Evolutionary conservation across 176 grass and related monocot genomes (phyloP).

Genomic region (Carex scoparia): DNA sequence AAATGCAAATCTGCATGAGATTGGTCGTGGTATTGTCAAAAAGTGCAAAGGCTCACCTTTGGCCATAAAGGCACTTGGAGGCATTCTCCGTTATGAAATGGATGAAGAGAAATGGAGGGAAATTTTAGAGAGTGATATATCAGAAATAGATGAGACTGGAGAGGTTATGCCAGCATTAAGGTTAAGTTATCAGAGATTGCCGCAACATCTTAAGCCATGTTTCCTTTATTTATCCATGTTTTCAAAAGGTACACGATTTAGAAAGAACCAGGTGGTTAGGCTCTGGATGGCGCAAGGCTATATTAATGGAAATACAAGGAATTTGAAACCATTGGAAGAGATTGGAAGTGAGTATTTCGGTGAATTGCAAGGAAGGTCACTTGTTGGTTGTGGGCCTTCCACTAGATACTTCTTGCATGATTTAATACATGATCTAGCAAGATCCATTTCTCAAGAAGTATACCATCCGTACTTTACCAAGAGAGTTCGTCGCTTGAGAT

Average conservation of each 20-base stretch:
- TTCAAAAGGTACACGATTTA: slow-evolving; percentile 5
- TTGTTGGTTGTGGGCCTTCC: neutral
- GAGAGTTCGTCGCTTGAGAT: neutral
- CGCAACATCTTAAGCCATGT: neutral
- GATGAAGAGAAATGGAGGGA: slow-evolving; percentile 14
- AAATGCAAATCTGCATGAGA: too few relatives aligned
- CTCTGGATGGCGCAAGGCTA: slow-evolving; percentile 26
- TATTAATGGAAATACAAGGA: neutral
- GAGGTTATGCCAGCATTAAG: slow-evolving; percentile 18
- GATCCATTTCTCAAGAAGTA: neutral
- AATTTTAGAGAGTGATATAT: slow-evolving; percentile 21
- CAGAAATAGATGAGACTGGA: neutral
- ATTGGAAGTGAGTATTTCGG: neutral
- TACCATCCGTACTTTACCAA: neutral
- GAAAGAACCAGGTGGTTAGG: neutral
- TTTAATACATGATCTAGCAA: slow-evolving; percentile 15
- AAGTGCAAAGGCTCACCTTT: too few relatives aligned
- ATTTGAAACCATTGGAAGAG: neutral
- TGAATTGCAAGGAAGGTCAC: neutral
- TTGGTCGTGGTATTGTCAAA: too few relatives aligned
- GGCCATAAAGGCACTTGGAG: slow-evolving; percentile 4
- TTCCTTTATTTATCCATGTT: slow-evolving; percentile 19
- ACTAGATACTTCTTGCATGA: neutral
- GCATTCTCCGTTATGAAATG: slow-evolving; percentile 14
- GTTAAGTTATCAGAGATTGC: slow-evolving; percentile 23